These are phyloP conservation scores for Alternaria triticimaculans DNA, from an alignment of 2,329 filamentous ascomycete species.

Conservation along the genomic window DNA sequence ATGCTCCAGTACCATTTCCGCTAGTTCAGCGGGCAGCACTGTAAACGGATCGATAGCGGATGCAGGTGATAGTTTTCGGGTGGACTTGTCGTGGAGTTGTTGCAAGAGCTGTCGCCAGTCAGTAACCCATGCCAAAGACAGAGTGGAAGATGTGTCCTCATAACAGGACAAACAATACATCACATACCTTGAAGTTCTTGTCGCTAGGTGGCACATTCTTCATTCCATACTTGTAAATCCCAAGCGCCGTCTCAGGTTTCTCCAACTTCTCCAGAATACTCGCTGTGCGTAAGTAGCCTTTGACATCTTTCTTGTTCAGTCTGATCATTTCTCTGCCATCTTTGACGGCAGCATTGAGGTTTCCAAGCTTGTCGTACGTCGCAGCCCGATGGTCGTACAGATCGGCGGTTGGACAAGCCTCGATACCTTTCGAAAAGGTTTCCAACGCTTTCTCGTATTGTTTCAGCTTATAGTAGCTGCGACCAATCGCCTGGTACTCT, in stretches of 20 bases:
- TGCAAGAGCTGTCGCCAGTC: slow-evolving; percentile 48
- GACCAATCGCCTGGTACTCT: slow-evolving; percentile 47
- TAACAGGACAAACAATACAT: not conserved
- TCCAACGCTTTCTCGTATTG: slow-evolving; percentile 45
- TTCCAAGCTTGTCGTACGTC: slow-evolving; percentile 60
- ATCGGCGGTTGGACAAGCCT: slow-evolving; percentile 31
- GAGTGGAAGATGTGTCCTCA: not conserved
- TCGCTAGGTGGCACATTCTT: slow-evolving; percentile 55
- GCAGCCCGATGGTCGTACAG: slow-evolving; percentile 64
- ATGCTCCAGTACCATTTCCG: slow-evolving; percentile 58
- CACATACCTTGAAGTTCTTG: slow-evolving; percentile 39
- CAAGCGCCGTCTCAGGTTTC: slow-evolving; percentile 60
- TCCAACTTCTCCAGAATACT: slow-evolving; percentile 57
- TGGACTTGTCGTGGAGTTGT: slow-evolving; percentile 57
- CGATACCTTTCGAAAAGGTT: slow-evolving; percentile 43
- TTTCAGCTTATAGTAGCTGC: slow-evolving; percentile 45
- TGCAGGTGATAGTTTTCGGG: slow-evolving; percentile 49
- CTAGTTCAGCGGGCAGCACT: slow-evolving; percentile 62
- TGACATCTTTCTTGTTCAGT: slow-evolving; percentile 57
- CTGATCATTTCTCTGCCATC: slow-evolving; percentile 66
- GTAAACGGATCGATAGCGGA: slow-evolving; percentile 60
- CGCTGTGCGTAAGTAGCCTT: slow-evolving; percentile 64
- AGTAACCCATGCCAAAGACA: not conserved
- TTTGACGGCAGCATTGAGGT: slow-evolving; percentile 59
- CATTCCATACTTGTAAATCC: slow-evolving; percentile 65